Evolutionary conservation across 805 yeast species (phyloP).

Genomic region (Candida multigemmis): DNA sequence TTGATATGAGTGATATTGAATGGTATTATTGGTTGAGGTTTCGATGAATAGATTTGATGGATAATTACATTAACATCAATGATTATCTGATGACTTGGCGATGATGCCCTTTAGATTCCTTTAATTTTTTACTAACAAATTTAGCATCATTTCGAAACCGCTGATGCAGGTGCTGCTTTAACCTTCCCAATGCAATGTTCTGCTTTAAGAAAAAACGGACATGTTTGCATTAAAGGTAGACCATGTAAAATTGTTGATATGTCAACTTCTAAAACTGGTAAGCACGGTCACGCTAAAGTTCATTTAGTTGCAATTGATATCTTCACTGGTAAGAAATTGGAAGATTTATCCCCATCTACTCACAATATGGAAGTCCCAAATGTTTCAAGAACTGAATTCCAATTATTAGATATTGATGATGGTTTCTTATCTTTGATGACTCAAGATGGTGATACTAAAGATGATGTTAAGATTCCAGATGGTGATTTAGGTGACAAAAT

Average conservation of each 20-base stretch:
- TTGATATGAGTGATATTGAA: not conserved
- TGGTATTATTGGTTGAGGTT: not conserved
- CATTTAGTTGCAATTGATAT: slow-evolving; percentile 98
- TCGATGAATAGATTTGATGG: too few relatives aligned
- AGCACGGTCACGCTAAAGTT: slow-evolving; percentile 99
- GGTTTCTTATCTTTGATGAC: slow-evolving; percentile 96
- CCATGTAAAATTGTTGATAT: slow-evolving; percentile 99
- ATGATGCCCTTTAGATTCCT: not conserved
- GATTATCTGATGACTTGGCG: not conserved
- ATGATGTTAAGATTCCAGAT: slow-evolving; percentile 97
- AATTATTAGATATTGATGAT: slow-evolving; percentile 96
- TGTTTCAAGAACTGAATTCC: slow-evolving; percentile 92
- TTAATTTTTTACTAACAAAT: slow-evolving; percentile 12
- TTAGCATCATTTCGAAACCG: slow-evolving; percentile 93
- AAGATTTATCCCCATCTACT: slow-evolving; percentile 99
- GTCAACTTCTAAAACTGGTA: slow-evolving; percentile 99
- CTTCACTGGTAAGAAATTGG: slow-evolving; percentile 98
- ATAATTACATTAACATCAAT: too few relatives aligned
- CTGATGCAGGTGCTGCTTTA: slow-evolving; percentile 96
- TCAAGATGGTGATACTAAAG: slow-evolving; percentile 97
- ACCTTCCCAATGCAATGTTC: slow-evolving; percentile 99
- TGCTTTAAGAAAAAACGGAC: slow-evolving; percentile 99
- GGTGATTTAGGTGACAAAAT: slow-evolving; percentile 94
- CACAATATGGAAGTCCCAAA: slow-evolving; percentile 99
- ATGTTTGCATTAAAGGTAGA: slow-evolving; percentile 97